These are phyloP conservation scores for Nephelium lappaceum DNA, from an alignment of 345 rosid genomes.

Conservation along the genomic window DNA sequence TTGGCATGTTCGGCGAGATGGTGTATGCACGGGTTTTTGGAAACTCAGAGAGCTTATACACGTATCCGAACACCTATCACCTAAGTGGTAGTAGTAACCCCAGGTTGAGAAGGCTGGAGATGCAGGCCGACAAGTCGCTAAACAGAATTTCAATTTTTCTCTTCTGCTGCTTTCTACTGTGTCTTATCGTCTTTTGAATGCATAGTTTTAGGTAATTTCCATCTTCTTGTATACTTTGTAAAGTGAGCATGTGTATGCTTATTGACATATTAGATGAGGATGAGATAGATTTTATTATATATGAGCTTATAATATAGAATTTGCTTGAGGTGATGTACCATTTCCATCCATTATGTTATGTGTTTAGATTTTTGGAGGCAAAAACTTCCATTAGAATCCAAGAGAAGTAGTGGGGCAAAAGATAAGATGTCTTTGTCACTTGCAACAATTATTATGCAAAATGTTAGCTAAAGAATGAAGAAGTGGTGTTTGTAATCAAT, in stretches of 20 bases:
- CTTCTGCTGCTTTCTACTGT: slow-evolving; percentile 76
- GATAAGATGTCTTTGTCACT: too few relatives aligned
- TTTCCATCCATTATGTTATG: background rate
- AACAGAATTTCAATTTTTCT: slow-evolving; percentile 82
- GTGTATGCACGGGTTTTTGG: slow-evolving; percentile 77
- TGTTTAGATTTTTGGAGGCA: background rate
- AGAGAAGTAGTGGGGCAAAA: too few relatives aligned
- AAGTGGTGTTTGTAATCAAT: too few relatives aligned
- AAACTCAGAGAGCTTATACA: slow-evolving; percentile 49
- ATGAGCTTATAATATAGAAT: slow-evolving; percentile 16
- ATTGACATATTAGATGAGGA: slow-evolving; percentile 13
- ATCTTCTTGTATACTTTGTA: slow-evolving; percentile 23
- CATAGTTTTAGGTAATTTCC: background rate
- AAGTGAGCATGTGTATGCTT: slow-evolving; percentile 20
- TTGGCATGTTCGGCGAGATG: slow-evolving; percentile 77
- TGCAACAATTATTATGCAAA: too few relatives aligned
- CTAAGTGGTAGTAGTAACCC: slow-evolving; percentile 36
- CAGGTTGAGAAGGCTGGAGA: slow-evolving; percentile 68
- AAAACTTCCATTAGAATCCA: background rate
- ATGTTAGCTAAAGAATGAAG: too few relatives aligned
- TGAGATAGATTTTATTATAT: background rate
- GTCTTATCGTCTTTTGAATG: slow-evolving; percentile 79
- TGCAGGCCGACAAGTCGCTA: slow-evolving; percentile 71
- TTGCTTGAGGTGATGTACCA: background rate
- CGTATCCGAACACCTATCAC: slow-evolving; percentile 54